Conservation (phyloP, 306 rosid genomes). For the Corylus avellana region DNA sequence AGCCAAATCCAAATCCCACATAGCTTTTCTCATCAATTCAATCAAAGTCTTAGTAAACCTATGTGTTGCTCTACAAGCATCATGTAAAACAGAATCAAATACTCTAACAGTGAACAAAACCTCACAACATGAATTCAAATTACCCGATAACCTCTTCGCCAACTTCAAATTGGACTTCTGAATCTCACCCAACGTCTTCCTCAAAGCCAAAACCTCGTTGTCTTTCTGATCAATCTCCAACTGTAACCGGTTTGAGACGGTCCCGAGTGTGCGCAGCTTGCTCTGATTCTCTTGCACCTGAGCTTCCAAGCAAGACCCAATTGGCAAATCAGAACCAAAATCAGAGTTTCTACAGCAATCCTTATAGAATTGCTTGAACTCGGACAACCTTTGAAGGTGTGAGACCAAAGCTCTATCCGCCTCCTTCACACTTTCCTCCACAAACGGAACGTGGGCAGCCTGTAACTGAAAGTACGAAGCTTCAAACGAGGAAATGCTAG, state of each 20-base stretch:
- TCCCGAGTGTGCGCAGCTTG: conserved; percentile 84
- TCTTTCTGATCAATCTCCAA: conserved; percentile 79
- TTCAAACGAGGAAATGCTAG: conserved; percentile 81
- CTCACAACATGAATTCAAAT: conserved; percentile 57
- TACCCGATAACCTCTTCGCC: conserved; percentile 60
- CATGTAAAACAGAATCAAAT: conserved; percentile 74
- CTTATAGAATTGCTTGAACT: conserved; percentile 55
- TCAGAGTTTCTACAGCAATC: conserved; percentile 39
- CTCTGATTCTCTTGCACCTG: conserved; percentile 94
- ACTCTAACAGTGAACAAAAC: conserved; percentile 73
- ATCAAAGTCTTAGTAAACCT: conserved; percentile 75
- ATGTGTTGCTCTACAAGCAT: conserved; percentile 69
- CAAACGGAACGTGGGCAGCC: conserved; percentile 85
- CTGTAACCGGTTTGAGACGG: conserved; percentile 76
- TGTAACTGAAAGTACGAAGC: conserved; percentile 89
- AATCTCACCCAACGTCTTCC: conserved; percentile 60
- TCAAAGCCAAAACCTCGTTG: conserved; percentile 59
- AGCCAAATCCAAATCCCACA: conserved; percentile 90
- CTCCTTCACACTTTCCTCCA: conserved; percentile 57
- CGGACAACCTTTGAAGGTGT: conserved; percentile 80
- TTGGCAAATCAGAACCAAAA: conserved; percentile 36
- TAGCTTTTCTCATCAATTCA: conserved; percentile 83
- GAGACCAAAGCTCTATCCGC: conserved; percentile 86
- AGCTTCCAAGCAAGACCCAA: conserved; percentile 78
- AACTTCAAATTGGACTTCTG: conserved; percentile 56